Conservation (phyloP, 2,329 filamentous ascomycete species). For the Nemania abortiva region DNA sequence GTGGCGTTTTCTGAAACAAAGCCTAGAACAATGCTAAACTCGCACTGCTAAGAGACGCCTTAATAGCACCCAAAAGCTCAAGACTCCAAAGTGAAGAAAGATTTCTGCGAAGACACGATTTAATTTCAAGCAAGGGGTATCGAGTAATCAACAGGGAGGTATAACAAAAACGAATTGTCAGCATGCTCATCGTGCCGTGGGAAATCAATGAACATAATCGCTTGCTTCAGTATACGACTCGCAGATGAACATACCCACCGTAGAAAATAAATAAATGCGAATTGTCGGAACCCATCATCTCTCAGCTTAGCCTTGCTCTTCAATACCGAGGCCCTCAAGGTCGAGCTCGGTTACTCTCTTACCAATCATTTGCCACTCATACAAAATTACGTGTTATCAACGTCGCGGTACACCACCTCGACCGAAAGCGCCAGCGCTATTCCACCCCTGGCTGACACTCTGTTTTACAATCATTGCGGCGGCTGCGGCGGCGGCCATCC, state of each 20-base stretch:
- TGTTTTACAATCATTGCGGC: slow-evolving; percentile 95
- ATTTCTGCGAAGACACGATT: slow-evolving; percentile 19
- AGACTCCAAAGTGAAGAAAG: slow-evolving; percentile 2
- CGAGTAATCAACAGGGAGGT: slow-evolving; percentile 25
- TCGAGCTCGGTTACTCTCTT: slow-evolving; percentile 43
- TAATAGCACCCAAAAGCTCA: slow-evolving; percentile 4
- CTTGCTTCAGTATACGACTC: slow-evolving; percentile 20
- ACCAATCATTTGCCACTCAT: slow-evolving; percentile 33
- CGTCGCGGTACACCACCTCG: slow-evolving; percentile 60
- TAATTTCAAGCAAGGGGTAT: slow-evolving; percentile 37
- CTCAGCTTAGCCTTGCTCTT: slow-evolving; percentile 1
- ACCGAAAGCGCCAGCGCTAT: slow-evolving; percentile 56
- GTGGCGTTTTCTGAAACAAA: slow-evolving; percentile 1
- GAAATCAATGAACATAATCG: slow-evolving; percentile 31
- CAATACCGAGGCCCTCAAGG: slow-evolving; percentile 34
- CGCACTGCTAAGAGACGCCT: neutral
- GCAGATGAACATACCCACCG: slow-evolving; percentile 3
- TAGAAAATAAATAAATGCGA: slow-evolving; percentile 24
- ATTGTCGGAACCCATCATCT: slow-evolving; percentile 1
- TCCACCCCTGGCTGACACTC: slow-evolving; percentile 76
- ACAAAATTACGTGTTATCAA: slow-evolving; percentile 50
- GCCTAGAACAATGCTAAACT: slow-evolving; percentile 2
- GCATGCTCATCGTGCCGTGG: slow-evolving; percentile 8
- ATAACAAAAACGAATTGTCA: slow-evolving; percentile 20
- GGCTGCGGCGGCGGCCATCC: slow-evolving; percentile 88